phyloP scores from a whole-genome alignment of 1,284 basidiomycete species.

The Meira nashicola region DNA sequence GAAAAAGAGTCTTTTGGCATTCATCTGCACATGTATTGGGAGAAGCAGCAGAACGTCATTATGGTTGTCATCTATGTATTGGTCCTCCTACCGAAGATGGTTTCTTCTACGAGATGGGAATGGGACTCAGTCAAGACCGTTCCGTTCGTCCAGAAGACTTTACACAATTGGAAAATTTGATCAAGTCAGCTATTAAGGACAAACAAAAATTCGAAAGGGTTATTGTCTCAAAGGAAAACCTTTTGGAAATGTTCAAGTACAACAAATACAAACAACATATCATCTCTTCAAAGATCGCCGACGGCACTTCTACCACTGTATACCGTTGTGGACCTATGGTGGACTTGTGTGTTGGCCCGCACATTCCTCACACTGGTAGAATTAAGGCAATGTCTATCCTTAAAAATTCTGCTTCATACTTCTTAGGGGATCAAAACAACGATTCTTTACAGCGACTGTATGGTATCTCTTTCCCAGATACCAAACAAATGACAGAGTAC shows the following conservation, averaged over 20 bases:
- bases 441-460: slow-evolving; percentile 96
- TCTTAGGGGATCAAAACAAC: slow-evolving; percentile 88
- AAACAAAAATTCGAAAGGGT: slow-evolving; percentile 96
- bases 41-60: slow-evolving; percentile 91
- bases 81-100: slow-evolving; percentile 97
- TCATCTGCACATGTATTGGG: slow-evolving; percentile 98
- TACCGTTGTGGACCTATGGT: slow-evolving; percentile 99
- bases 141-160: slow-evolving; percentile 65
- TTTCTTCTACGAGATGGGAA: slow-evolving; percentile 97
- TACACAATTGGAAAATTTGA: slow-evolving; percentile 78
- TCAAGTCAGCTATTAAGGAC: slow-evolving; percentile 85
- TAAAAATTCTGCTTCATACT: slow-evolving; percentile 53
- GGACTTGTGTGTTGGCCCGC: slow-evolving; percentile 93
- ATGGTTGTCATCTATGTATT: slow-evolving; percentile 94
- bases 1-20: slow-evolving; percentile 88
- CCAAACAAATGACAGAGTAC: slow-evolving; percentile 91
- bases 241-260: slow-evolving; percentile 98
- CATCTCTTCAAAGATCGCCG: slow-evolving; percentile 91
- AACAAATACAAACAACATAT: slow-evolving; percentile 98
- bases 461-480: slow-evolving; percentile 98
- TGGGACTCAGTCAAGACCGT: slow-evolving; percentile 49
- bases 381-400: slow-evolving; percentile 67
- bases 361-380: slow-evolving; percentile 93
- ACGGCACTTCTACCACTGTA: slow-evolving; percentile 93
- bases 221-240: slow-evolving; percentile 83